Base-by-base conservation (phyloP, 148 eudicot genomes). In the Fallopia convolvulus region DNA sequence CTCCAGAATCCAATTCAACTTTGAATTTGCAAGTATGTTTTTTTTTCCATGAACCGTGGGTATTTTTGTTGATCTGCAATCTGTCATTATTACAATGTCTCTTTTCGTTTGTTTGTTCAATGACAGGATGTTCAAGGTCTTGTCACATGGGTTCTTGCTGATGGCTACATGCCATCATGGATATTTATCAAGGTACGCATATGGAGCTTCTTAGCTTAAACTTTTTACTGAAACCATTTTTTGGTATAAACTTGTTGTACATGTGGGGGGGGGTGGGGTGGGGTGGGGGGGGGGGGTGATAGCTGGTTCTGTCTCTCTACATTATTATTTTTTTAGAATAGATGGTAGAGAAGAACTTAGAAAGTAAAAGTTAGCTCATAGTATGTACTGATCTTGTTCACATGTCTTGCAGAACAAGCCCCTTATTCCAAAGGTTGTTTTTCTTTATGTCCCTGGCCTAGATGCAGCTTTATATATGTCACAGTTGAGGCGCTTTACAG, bases 371-470 rank as follows among this genome's bases (percentile, higher is more conserved):
- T 32, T 65, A 26, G 42, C 42, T 32, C 1, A 7, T 33, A 39
- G 0, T 36, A 6, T 68, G 39, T 65, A 5, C 70, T 15, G 2
- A 63, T 3, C 30, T 63, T 63, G 36, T 30, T 63, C 39, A 26
- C 8, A 11, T 63, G 39, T 63, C 5, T 36, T 68, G 72, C 72
- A 68, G 83, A 97, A 92, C 87, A 80, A 55, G 75, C 75, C 75
- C 55, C 84, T 95, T 48, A 95, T 95, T 81, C 90, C 97, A 9
- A 95, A 95, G 83, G 93, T 95, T 79, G 94, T 89, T 74, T 84
- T 92, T 86, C 84, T 95, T 42, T 91, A 95, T 85, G 88, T 95
- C 83, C 99, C 99, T 53, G 95, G 97, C 74, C 99, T 95, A 77
- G 97, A 93, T 86, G 97, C 99, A 33, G 92, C 88, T 21, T 60